Base-by-base conservation (phyloP, 75 land plant species). In the Pinus albicaulis region DNA sequence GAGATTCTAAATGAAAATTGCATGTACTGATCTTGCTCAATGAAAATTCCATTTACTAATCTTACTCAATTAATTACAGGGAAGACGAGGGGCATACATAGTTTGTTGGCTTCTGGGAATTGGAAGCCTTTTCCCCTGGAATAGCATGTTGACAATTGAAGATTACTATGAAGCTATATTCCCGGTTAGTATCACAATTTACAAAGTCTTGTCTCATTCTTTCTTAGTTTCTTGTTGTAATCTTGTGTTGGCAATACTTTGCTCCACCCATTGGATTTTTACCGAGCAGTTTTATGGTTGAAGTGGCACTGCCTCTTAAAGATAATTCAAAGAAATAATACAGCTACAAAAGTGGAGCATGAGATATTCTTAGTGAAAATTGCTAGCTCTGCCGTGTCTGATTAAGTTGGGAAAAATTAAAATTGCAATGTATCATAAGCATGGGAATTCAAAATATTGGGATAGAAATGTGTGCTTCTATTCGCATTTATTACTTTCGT, bases 121-220 rank as follows among this genome's bases (percentile, higher is more conserved):
- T 65, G 99, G 99, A 20, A 87, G 81, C 56, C 92, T 96, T 48
- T 78, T 96, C 57, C 48, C 93, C 5, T 96, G 99, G 99, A 96
- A 92, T 74, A 92, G 98, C 74, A 87, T 96, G 90, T 79, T 96
- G 13, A 96, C 99, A 24, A 87, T 96, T 53, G 81, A 78, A 82
- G 98, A 95, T 76, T 95, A 95, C 73, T 94, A 90, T 69, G 76
- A 57, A 55, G 12, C 66, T n/a, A 48, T 90, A 26, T 94, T 92
- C 59, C 89, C 92, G 16, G 98, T 94, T 80, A 57, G 87, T 82
- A 16, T 15, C 25, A 3, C 55, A 79, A 14, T 34, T 55, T 76
- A 57, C 64, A 41, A 5, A 19, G 24, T 20, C 52, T 22, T 68
- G 1, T 10, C 48, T 68, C 38, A 41, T 20, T 44, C 48, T 44